Base-by-base conservation (phyloP, 371 early-diverging fungal species). In the Zychaea mexicana region DNA sequence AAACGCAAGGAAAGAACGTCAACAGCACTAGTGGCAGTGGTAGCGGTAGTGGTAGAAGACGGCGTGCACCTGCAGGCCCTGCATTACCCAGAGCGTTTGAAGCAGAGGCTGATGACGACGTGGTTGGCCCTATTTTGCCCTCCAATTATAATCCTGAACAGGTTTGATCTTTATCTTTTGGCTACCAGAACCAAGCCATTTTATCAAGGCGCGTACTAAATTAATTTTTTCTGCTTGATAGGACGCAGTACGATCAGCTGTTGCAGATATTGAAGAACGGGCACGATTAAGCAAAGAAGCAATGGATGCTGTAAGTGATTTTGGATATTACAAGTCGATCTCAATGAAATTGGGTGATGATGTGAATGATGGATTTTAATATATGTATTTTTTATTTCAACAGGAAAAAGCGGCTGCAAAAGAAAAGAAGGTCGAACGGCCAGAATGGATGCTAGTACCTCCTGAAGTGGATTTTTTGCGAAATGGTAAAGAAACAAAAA, bases 401-500 rank as follows among this genome's bases (percentile, higher is more conserved):
- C 33, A 55, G 22, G 60, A 57, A 36, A 38, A 70, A 61, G 60
- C 68, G 63, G 61, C 66, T 22, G 65, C 56, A n/a, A 31, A 62
- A 8, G 28, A 28, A 1, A 61, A 60, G n/a, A 85, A 82, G 61
- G 64, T 76, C 2, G 72, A 78, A 30, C 78, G 90, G 62, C 84
- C 78, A 15, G 88, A 88, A 52, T 90, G 90, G 90, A 90, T 90
- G 90, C 58, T 86, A 39, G 77, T 85, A 1, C 90, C 90, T 27
- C 90, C 90, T 19, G 83, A 85, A 54, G 72, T 85, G 0, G 76
- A 84, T 56, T 73, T 85, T 47, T 60, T 85, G 32, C 73, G 71
- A 19, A 76, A 72, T 52, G 82, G 84, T 83, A 78, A 68, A 46
- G 1, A 46, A 46, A 9, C 38, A 27, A 57, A 8, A 9, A 24